These are phyloP conservation scores for Rhodotorula sp. DNA, from an alignment of 1,284 basidiomycete species.

Conservation along the genomic window DNA sequence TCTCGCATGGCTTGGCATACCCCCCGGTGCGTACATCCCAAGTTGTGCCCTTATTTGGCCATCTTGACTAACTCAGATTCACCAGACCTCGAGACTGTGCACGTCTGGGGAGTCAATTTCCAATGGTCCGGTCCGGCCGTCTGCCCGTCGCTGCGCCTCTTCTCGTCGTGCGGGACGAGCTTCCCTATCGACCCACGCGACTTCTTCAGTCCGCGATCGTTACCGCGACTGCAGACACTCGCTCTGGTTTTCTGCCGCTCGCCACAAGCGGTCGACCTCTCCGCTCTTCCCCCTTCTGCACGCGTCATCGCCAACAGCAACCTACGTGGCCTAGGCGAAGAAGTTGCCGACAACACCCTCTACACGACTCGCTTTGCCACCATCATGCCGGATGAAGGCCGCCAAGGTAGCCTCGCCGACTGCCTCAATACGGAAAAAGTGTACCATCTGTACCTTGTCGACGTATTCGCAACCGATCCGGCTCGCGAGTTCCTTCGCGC, in stretches of 20 bases:
- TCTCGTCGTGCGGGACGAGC: background rate
- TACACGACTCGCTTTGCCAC: background rate
- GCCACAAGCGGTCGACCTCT: background rate
- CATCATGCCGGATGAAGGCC: background rate
- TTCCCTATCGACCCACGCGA: background rate
- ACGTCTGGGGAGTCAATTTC: no score
- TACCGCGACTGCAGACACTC: background rate
- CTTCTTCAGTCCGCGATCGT: background rate
- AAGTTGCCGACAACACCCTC: background rate
- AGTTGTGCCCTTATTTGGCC: no score
- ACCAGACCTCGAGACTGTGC: no score
- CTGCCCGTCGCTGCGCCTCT: background rate
- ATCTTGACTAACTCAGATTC: no score
- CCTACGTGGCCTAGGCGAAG: background rate
- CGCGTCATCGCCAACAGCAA: background rate
- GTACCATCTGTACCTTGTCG: background rate
- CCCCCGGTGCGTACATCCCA: no score
- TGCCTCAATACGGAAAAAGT: no score
- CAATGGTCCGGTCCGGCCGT: no score
- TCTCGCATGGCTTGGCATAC: no score
- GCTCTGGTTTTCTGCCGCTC: background rate
- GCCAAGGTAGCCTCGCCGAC: background rate
- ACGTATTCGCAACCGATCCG: background rate
- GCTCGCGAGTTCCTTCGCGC: background rate
- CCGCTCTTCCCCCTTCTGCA: background rate